Base-by-base conservation (phyloP, 2,329 filamentous ascomycete genomes). In the Cladophialophora exuberans region DNA sequence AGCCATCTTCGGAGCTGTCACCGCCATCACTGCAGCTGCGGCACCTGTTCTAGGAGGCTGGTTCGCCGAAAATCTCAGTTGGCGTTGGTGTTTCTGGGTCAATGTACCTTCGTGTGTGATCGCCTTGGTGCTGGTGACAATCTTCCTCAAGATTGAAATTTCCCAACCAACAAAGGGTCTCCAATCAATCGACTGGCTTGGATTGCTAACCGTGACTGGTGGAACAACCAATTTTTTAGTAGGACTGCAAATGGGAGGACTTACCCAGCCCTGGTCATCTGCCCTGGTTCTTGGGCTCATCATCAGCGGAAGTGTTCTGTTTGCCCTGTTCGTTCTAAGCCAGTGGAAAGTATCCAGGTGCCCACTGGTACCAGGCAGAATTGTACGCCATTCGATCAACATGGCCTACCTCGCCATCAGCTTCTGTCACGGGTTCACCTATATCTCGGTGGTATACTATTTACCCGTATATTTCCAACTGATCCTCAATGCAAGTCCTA, bases 201-300 rank as follows among this genome's bases (percentile, higher is more conserved):
- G 28, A 7, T 31, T 6, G 23, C 60, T 61, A 10, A 78, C 79
- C 23, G 83, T 94, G 67, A 81, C 92, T 20, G 88, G 87, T 31
- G 89, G 87, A 20, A 91, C 89, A 0, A 76, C 95, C 17, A 93
- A 95, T 88, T 79, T 95, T 61, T 82, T 96, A 3, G 83, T 96
- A 36, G 91, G 90, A 0, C 82, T 96, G 7, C 87, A 95, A 66
- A 90, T 92, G 58, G 91, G 91, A 51, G 90, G 90, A 43, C 82
- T 90, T 48, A 78, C 79, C 18, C n/a, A 82, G 60, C 87, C 91
- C 1, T 96, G 90, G 90, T 72, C 73, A 47, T 91, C 87, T 0
- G 78, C 87, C 1, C 85, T 82, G 1, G 87, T 91, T 23, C 80
- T 95, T 63, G 90, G 88, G 64, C 78, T 95, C 22, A 78, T 95